Evolutionary conservation across 108 stramenopile genomes (phyloP), one percentile per base, ranked within the genome.

Genomic region (Poteriospumella lacustris): DNA sequence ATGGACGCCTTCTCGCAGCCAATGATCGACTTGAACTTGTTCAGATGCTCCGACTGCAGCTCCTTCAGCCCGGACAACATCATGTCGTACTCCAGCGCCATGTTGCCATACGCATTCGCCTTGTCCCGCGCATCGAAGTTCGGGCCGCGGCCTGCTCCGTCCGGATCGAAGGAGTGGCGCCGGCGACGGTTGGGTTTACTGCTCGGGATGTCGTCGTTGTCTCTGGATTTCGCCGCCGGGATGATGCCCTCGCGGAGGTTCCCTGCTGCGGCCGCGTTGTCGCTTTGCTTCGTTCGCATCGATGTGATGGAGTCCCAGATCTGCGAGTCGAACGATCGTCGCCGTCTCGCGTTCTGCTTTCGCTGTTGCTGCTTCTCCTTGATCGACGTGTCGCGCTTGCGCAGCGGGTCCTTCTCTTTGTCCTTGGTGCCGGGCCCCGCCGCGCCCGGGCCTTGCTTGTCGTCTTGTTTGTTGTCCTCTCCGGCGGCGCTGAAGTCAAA

Each of bases 11-110:
- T 42, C 43, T 73, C 70, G 36, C 70, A 73, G 36, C 42, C 42
- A 12, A 73, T 12, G 31, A 24, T 39, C 12, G 12, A n/a, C 5
- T 38, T 34, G 70, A 73, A 52, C 15, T 73, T 42, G 26, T 5
- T 9, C 42, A 73, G 31, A 56, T 73, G 33, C 9, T 56, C 3
- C 12, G 26, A 3, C 31, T 73, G 12, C 33, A 73, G 31, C 9
- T 34, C 44, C 12, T 52, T 44, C 12, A 73, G 28, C 26, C 5
- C 9, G n/a, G 44, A 33, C 41, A 12, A 24, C 44, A 73, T 3
- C 12, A 73, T 42, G 70, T 73, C 47, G 36, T 12, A 73, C 41
- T 73, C 44, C 70, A 52, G 42, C 9, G 70, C 70, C 5, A 73
- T 5, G 33, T 73, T 73, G 40, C 70, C 70, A 73, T 73, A 73